Base-by-base conservation (phyloP, 176 grass and related monocot genomes). In the Lolium perenne region DNA sequence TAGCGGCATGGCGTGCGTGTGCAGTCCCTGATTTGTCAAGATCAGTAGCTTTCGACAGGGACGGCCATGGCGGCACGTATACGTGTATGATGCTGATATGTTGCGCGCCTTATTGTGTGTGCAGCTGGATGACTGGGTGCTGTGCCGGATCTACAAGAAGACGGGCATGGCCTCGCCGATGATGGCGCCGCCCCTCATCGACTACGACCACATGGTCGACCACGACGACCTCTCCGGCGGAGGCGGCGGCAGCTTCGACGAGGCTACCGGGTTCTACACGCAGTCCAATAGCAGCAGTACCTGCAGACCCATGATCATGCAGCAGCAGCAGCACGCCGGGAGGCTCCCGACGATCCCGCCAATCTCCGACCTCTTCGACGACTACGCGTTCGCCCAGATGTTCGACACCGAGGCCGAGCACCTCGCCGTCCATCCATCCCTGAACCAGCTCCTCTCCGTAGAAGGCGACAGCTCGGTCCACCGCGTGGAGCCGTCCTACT, bases 91-190 rank as follows among this genome's bases (percentile, higher is more conserved):
- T 62, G 16, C 38, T 68, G 56, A 79, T 71, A 3, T 73, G 56
- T 59, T 59, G 38, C 8, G 18, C 7, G 14, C 0, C 49, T 18
- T n/a, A n/a, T n/a, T 70, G 35, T 54, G 65, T 11, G 15, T 85
- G 69, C 91, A 92, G 96, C 54, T 98, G 47, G 96, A 98, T 69
- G 96, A 98, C 80, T 94, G 93, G 96, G 96, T 98, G 81, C 92
- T 98, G 35, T 98, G 96, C 82, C 90, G 96, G 64, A 98, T 98
- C 85, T 98, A 95, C 89, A 89, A 86, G 63, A 98, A 94, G 90
- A 89, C 84, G 59, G 82, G 68, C 70, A 88, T 92, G 32, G 65
- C 82, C 76, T 88, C 90, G 58, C 43, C 83, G 14, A 83, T 86
- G 23, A 83, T 90, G 56, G 67, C 82, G 43, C 83, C 78, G 66